These are phyloP conservation scores for Chionographis japonica DNA, from an alignment of 106 monocot species.

Conservation along the genomic window DNA sequence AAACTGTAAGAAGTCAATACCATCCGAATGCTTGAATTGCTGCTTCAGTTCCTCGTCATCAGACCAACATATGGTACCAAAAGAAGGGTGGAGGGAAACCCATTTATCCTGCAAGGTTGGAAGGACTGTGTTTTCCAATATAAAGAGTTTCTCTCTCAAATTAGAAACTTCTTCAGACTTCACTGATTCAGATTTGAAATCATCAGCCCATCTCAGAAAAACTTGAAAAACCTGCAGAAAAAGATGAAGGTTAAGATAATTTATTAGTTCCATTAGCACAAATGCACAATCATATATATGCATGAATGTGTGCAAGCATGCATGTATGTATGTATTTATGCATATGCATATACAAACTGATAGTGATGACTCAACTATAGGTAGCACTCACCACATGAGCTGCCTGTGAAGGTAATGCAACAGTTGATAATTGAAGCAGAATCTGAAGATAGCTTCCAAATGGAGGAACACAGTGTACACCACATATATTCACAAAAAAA, in stretches of 20 bases:
- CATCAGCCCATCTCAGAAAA: conserved; percentile 68
- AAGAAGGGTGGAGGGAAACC: conserved; percentile 90
- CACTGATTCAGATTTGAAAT: conserved; percentile 44
- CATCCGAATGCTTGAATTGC: conserved; percentile 49
- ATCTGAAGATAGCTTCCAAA: conserved; percentile 60
- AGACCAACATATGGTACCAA: conserved; percentile 87
- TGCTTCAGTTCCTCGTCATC: conserved; percentile 73
- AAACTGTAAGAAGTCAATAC: conserved; percentile 66
- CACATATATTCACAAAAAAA: conserved; percentile 79
- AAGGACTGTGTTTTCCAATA: conserved; percentile 62
- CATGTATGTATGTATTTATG: no score
- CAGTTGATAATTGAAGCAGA: conserved; percentile 50
- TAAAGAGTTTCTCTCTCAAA: conserved; percentile 57
- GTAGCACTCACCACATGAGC: conserved; percentile 50
- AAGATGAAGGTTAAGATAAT: not conserved
- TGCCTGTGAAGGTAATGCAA: conserved; percentile 57
- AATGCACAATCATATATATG: no score
- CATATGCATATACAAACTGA: no score
- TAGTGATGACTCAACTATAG: no score
- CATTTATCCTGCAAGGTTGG: conserved; percentile 84
- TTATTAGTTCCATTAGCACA: no score
- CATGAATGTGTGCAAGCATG: no score
- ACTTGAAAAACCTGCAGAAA: conserved; percentile 64
- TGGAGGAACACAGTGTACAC: conserved; percentile 51
- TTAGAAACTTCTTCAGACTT: conserved; percentile 45